These are phyloP conservation scores for Nematodospora valgi DNA, from an alignment of 805 yeast genomes.

Conservation along the genomic window DNA sequence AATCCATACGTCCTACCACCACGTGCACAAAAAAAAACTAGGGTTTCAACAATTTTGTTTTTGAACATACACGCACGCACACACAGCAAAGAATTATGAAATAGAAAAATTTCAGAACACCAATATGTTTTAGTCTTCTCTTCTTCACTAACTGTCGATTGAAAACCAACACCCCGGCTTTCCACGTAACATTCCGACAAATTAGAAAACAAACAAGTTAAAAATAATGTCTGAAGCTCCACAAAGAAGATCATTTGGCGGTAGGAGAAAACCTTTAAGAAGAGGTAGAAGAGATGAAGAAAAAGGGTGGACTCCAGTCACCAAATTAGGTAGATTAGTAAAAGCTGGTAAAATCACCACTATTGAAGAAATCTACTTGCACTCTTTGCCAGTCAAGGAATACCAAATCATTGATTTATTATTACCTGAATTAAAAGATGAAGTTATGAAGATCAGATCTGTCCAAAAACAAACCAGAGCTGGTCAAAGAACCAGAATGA, in stretches of 20 bases:
- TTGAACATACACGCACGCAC: not conserved
- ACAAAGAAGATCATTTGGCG: slow-evolving; percentile 50
- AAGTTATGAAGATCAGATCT: slow-evolving; percentile 99
- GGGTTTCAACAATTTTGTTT: not conserved
- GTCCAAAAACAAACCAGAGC: slow-evolving; percentile 99
- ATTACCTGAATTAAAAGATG: slow-evolving; percentile 94
- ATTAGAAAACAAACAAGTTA: slow-evolving; percentile 14
- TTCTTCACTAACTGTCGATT: slow-evolving; percentile 40
- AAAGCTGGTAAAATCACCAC: slow-evolving; percentile 97
- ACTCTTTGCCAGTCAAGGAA: slow-evolving; percentile 99
- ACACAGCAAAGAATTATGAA: not conserved
- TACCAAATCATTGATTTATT: slow-evolving; percentile 96
- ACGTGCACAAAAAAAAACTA: too few relatives aligned
- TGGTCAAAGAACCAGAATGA: slow-evolving; percentile 99
- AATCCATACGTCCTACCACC: too few relatives aligned
- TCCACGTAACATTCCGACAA: slow-evolving; percentile 70
- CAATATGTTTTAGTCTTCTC: slow-evolving; percentile 2
- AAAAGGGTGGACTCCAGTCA: slow-evolving; percentile 99
- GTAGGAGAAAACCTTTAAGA: slow-evolving; percentile 44
- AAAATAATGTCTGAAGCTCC: slow-evolving; percentile 46
- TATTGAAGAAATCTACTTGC: slow-evolving; percentile 97
- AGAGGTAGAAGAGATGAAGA: slow-evolving; percentile 82
- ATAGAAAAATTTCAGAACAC: too few relatives aligned
- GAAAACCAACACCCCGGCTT: slow-evolving; percentile 71
- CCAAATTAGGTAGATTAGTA: slow-evolving; percentile 99